phyloP scores from a whole-genome alignment of 768 basidiomycete species.

The Clathrus columnatus region DNA sequence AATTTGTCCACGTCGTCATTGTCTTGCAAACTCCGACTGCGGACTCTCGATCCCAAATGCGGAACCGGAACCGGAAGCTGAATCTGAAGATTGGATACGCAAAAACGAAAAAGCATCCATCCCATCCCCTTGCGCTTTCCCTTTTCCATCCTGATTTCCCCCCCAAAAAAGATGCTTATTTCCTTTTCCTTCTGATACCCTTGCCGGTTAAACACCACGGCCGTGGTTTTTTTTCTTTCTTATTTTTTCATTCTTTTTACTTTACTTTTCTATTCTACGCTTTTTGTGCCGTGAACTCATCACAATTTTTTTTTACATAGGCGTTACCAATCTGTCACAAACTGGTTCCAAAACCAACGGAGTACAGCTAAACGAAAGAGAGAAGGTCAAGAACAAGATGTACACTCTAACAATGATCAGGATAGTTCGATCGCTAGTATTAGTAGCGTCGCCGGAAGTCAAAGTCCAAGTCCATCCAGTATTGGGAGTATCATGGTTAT shows the following conservation, averaged over 20 bases:
- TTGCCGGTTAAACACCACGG: no score
- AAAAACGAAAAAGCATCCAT: no score
- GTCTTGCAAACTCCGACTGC: neutral
- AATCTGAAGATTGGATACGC: no score
- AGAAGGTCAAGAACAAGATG: neutral
- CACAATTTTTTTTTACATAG: slow-evolving; percentile 35
- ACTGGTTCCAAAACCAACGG: slow-evolving; percentile 86
- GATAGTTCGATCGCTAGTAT: neutral
- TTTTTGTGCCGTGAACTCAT: slow-evolving; percentile 21
- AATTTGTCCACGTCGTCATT: no score
- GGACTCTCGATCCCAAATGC: neutral
- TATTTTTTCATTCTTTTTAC: slow-evolving; percentile 11
- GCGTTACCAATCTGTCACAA: slow-evolving; percentile 72
- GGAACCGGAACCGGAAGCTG: no score
- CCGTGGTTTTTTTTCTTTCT: slow-evolving; percentile 9
- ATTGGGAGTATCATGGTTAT: neutral
- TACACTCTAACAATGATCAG: neutral
- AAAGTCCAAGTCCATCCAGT: neutral
- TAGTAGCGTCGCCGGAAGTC: neutral
- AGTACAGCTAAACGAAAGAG: slow-evolving; percentile 60
- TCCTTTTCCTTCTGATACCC: no score
- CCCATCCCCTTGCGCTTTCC: no score
- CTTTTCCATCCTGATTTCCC: no score
- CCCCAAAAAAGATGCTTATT: no score
- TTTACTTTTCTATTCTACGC: slow-evolving; percentile 11